phyloP scores from a whole-genome alignment of 805 yeast genomes.

The Ascoidea rubescens region DNA sequence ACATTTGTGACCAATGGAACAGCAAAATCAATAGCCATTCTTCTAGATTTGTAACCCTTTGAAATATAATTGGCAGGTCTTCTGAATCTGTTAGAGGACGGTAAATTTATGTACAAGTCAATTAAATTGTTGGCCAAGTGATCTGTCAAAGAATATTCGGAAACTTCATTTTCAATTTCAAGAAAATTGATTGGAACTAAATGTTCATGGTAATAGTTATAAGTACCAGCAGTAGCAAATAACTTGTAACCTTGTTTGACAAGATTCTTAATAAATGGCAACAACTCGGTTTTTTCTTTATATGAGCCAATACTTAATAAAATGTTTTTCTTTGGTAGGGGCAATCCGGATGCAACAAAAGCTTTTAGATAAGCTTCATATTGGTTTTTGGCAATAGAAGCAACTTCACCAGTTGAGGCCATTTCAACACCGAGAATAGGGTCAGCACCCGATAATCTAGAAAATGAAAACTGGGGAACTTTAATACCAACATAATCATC shows the following conservation, averaged over 20 bases:
- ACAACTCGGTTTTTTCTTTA: slow-evolving; percentile 88
- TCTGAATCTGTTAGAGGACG: slow-evolving; percentile 93
- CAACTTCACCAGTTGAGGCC: slow-evolving; percentile 99
- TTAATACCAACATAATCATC: slow-evolving; percentile 91
- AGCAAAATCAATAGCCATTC: slow-evolving; percentile 99
- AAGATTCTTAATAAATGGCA: slow-evolving; percentile 75
- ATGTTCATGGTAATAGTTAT: slow-evolving; percentile 94
- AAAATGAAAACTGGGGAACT: slow-evolving; percentile 96
- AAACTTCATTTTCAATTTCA: slow-evolving; percentile 64
- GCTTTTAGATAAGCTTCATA: slow-evolving; percentile 96
- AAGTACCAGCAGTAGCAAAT: slow-evolving; percentile 98
- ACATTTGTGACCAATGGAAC: slow-evolving; percentile 96
- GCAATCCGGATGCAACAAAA: slow-evolving; percentile 88
- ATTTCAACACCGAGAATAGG: slow-evolving; percentile 97
- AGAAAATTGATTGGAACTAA: slow-evolving; percentile 88
- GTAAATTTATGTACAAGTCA: slow-evolving; percentile 91
- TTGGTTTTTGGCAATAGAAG: slow-evolving; percentile 90
- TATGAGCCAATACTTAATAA: slow-evolving; percentile 89
- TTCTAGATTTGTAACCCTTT: slow-evolving; percentile 94
- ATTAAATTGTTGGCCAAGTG: slow-evolving; percentile 94
- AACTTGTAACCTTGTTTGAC: slow-evolving; percentile 76
- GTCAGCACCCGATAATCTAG: slow-evolving; percentile 94
- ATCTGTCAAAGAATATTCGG: slow-evolving; percentile 90
- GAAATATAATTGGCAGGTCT: slow-evolving; percentile 98
- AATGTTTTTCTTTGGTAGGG: slow-evolving; percentile 88